Base-by-base conservation (phyloP, 345 rosid genomes). In the Bruguiera gymnorhiza region DNA sequence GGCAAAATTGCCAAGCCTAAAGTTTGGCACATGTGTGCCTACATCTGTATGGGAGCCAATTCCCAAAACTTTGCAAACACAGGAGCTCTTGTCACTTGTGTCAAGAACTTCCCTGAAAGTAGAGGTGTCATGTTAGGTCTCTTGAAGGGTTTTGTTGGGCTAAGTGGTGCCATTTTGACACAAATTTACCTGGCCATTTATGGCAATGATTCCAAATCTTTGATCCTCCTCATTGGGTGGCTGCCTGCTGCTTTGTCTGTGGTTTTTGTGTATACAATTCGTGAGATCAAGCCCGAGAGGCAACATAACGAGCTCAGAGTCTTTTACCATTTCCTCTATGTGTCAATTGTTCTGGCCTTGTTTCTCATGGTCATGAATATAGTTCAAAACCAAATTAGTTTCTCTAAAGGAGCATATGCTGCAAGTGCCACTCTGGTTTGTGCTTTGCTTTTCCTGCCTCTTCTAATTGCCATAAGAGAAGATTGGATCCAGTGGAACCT, bases 41-140 rank as follows among this genome's bases (percentile, higher is more conserved):
- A 87, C 75, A 89, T 90, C 48, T 90, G 93, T 62, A 67, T 89
- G 0, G 97, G 96, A 34, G 97, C 97, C 1, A 93, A 93, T 66
- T 90, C 97, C 1, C 97, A 90, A 62, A 93, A 87, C 58, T 90
- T 93, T 57, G 96, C 97, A 39, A 90, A 88, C 46, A 90, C 97
- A 32, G 98, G 97, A 43, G 90, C 96, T 73, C 74, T 93, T 1
- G 97, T 90, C 66, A 91, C 98, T 31, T 87, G 93, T 76, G 89
- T 93, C 3, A 85, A 85, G 76, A 93, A 93, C 52, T 93, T 93
- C 81, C 97, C 98, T 2, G 92, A 89, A 31, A 85, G 96, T 61
- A 79, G 98, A 55, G 98, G 98, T 18, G 80, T 82, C 60, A 82
- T 90, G 90, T 68, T 93, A 50, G 98, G 98, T 23, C 75, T 93